Evolutionary conservation across 345 rosid genomes (phyloP).

Genomic region (Eucalyptus marginata): DNA sequence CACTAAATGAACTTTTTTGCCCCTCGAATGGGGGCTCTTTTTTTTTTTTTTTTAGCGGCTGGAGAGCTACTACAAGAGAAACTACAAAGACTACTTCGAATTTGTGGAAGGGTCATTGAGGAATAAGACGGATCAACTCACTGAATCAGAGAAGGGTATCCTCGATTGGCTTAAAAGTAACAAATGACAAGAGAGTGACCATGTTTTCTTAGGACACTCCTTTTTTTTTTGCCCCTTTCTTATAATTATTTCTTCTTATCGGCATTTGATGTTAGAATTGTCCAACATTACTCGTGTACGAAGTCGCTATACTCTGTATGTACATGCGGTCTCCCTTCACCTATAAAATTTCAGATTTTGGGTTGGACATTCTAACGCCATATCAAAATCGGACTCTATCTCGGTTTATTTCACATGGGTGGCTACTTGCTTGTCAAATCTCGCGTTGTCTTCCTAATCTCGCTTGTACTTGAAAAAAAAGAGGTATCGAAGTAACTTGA

Average conservation of each 20-base stretch:
- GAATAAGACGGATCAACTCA: slow-evolving; percentile 50
- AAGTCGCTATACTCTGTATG: fast-evolving
- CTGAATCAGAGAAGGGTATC: slow-evolving; percentile 71
- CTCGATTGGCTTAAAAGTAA: slow-evolving; percentile 74
- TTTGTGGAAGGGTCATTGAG: slow-evolving; percentile 56
- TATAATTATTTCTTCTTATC: not conserved
- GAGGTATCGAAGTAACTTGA: not conserved
- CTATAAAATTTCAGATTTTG: not conserved
- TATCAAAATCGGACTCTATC: not conserved
- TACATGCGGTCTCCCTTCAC: not conserved
- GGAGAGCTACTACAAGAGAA: slow-evolving; percentile 80
- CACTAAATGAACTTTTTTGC: not conserved
- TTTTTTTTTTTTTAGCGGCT: slow-evolving; percentile 21
- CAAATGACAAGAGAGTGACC: slow-evolving; percentile 10
- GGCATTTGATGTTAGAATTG: not conserved
- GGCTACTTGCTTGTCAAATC: not conserved
- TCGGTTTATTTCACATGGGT: not conserved
- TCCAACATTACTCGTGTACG: not conserved
- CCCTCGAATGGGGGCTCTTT: not conserved
- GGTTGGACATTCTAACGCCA: not conserved
- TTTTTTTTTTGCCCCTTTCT: not conserved
- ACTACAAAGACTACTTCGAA: slow-evolving; percentile 82
- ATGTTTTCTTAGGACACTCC: not conserved
- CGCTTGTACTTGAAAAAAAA: not conserved
- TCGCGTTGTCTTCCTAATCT: too few relatives aligned